A percentile compares a stretch with the other conserved stretches of the same genome.
These are phyloP conservation scores for Arachnomyces sp. DNA, from an alignment of 2,329 filamentous ascomycete genomes.

Conservation along the genomic window DNA sequence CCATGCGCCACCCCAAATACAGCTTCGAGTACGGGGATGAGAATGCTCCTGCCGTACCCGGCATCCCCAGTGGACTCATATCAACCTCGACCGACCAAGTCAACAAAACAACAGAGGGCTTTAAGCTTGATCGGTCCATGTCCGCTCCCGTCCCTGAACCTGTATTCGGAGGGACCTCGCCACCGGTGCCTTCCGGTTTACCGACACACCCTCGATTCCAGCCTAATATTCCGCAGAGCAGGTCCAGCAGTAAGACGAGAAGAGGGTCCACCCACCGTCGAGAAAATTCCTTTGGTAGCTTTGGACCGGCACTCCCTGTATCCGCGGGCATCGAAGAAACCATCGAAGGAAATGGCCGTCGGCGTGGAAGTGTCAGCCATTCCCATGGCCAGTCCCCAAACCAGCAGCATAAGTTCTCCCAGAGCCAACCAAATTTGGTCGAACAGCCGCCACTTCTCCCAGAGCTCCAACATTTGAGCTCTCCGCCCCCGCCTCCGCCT, in stretches of 20 bases:
- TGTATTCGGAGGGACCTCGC: constrained; percentile 23
- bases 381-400: constrained; percentile 2
- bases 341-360: constrained; percentile 29
- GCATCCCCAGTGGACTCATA: constrained; percentile 38
- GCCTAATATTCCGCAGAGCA: constrained; percentile 30
- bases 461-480: constrained; percentile 53
- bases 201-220: constrained; percentile 35
- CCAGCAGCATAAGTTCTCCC: neutral
- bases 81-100: constrained; percentile 20
- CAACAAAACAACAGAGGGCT: constrained; percentile 28
- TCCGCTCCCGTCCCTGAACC: constrained; percentile 29
- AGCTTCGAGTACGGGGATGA: constrained; percentile 38
- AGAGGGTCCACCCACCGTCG: constrained; percentile 24
- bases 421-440: constrained; percentile 13
- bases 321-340: constrained; percentile 49
- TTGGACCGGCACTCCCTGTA: constrained; percentile 29
- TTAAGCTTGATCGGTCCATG: constrained; percentile 31
- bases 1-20: constrained; percentile 74
- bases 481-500: constrained; percentile 42
- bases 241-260: constrained; percentile 31
- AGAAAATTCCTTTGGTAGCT: constrained; percentile 21
- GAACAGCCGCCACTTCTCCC: constrained; percentile 45
- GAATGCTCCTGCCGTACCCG: constrained; percentile 45
- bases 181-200: constrained; percentile 22
- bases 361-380: constrained; percentile 13